Evolutionary conservation across 1,139 yeast genomes (phyloP).

Genomic region (Kodamaea derodonti): DNA sequence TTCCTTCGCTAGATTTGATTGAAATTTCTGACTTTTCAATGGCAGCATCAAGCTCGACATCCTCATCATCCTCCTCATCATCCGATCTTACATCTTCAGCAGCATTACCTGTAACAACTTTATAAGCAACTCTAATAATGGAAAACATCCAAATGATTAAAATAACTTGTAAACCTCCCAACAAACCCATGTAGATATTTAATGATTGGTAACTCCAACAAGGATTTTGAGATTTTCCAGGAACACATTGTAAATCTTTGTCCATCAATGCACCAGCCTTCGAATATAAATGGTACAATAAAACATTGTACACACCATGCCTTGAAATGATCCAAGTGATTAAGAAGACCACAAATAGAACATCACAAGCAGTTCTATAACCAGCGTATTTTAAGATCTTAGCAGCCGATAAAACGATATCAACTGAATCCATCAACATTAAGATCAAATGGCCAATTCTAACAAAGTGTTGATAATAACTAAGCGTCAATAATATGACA

Average conservation of each 20-base stretch:
- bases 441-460: conserved; percentile 78
- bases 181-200: conserved; percentile 49
- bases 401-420: conserved; percentile 66
- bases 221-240: conserved; percentile 27
- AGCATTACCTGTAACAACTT: conserved; percentile 65
- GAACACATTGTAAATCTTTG: conserved; percentile 32
- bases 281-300: conserved; percentile 51
- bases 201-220: conserved; percentile 61
- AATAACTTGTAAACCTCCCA: conserved; percentile 64
- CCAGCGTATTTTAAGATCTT: conserved; percentile 77
- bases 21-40: neutral
- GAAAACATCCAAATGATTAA: conserved; percentile 72
- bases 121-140: conserved; percentile 65
- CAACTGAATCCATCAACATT: conserved; percentile 81
- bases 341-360: conserved; percentile 64
- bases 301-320: conserved; percentile 70
- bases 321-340: conserved; percentile 67
- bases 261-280: conserved; percentile 35
- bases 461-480: conserved; percentile 69
- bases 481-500: conserved; percentile 60
- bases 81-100: conserved; percentile 86
- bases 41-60: neutral
- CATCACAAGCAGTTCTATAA: conserved; percentile 56
- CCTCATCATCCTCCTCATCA: conserved; percentile 42
- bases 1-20: neutral